Base-by-base conservation (phyloP, 1,284 basidiomycete genomes). In the Austroboletus rostrupii region DNA sequence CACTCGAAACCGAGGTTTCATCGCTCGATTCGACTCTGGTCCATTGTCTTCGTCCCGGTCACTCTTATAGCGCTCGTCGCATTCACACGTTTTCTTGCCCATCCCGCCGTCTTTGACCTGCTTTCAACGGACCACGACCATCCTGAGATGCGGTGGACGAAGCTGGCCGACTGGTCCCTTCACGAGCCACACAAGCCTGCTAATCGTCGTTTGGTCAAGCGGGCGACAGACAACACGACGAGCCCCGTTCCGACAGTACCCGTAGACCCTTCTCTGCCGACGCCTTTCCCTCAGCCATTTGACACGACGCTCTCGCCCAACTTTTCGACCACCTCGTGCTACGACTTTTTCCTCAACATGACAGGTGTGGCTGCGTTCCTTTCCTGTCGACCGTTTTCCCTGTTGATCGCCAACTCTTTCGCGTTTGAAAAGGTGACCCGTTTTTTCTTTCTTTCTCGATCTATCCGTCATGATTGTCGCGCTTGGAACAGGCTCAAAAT, bases 261-360 rank as follows among this genome's bases (percentile, higher is more conserved):
- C 5, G 48, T 54, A 14, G 55, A 66, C 10, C 80, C 78, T 1
- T 57, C 54, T 28, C 75, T 83, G 49, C 90, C 79, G 13, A 81
- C 78, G 11, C 88, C 90, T 0, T 88, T 89, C 58, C 89, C 88
- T 2, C 86, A 86, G 54, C 78, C 90, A 0, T 83, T 86, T 57
- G 89, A 90, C 60, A 73, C 78, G 3, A 74, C 76, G 19, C 64
- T 90, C 43, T 73, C 78, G 12, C 61, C 74, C 35, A 83, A 86
- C 59, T 86, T 89, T 59, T 81, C 85, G 10, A 80, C 79, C 29
- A 54, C 67, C 20, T 65, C 72, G 36, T 93, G 90, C 63, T 73
- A 79, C 52, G 69, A 74, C 48, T 91, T 90, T 68, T 84, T 92
- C 66, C 56, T 70, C 21, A 85, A 86, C 57, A 87, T 92, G 80